Base-by-base conservation (phyloP, 2,329 filamentous ascomycete genomes). In the Cladosporium cucumerinum region DNA sequence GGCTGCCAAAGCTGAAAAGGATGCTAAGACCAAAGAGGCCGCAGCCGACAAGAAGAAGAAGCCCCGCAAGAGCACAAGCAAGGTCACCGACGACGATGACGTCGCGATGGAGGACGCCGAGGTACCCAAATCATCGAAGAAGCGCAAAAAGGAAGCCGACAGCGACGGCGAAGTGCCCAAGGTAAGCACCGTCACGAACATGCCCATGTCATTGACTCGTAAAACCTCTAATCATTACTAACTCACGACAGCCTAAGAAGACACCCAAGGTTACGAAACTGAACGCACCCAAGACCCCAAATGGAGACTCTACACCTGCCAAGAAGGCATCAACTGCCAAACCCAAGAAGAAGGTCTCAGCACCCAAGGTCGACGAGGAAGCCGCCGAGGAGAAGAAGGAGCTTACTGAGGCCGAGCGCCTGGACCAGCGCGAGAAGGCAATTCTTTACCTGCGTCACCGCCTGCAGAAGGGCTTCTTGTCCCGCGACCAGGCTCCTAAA, bases 371-470 rank as follows among this genome's bases (percentile, higher is more conserved):
- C 23, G 78, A 79, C 36, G 79, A 80, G 63, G 82, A 83, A 32
- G 86, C 90, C 64, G 86, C 87, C 72, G 84, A 85, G 70, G 79
- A 82, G 65, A 80, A 84, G 62, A 83, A 84, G 68, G 79, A 81
- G 49, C 74, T 86, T 66, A 84, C 84, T 26, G 82, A 83, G 16
- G 81, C 82, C 64, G 85, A 87, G 72, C 79, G 80, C 51, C 80
- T 83, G 54, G 80, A 82, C 65, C 86, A 85, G 76, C 85, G 84
- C 68, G 81, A 87, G 76, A 87, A 87, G 78, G 81, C 84, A 67
- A 92, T 99, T n/a, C 82, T 97, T 34, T 98, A 96, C 78, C 85
- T 97, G 46, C 90, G 95, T 68, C 94, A 99, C 79, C 92, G 93
- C 77, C 87, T 99, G 36, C 95, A 99, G 76, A 96, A 96, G 77